Percentiles rank a stretch among this genome's conserved stretches.
phyloP scores from a whole-genome alignment of 2,329 filamentous ascomycete species.

The Phaeosphaeria sp. region DNA sequence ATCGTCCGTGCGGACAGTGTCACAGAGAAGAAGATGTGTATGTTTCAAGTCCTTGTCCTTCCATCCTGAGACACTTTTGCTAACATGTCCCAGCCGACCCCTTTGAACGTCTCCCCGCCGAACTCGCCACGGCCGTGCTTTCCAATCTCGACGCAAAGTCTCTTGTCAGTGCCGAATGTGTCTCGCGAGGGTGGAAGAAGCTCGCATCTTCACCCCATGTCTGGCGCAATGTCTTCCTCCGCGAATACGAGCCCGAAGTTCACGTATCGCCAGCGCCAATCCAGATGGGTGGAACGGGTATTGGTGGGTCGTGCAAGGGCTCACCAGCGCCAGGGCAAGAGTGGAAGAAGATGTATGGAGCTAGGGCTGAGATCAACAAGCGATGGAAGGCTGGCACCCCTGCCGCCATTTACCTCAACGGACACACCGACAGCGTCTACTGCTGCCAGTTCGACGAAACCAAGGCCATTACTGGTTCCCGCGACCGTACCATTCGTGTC shows the following conservation, averaged over 20 bases:
- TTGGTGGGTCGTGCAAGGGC: conserved; percentile 60
- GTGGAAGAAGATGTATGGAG: conserved; percentile 86
- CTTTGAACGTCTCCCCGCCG: conserved; percentile 61
- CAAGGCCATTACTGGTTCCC: conserved; percentile 96
- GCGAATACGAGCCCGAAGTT: conserved; percentile 58
- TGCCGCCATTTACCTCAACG: conserved; percentile 85
- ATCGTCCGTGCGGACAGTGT: conserved; percentile 42
- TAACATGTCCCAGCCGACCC: conserved; percentile 55
- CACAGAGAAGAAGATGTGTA: conserved; percentile 44
- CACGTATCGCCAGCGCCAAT: conserved; percentile 55
- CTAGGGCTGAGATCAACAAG: conserved; percentile 75
- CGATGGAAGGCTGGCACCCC: conserved; percentile 83
- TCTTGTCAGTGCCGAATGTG: conserved; percentile 61
- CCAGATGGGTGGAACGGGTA: conserved; percentile 60
- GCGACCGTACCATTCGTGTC: conserved; percentile 92
- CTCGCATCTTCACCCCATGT: conserved; percentile 64
- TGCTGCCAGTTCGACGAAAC: conserved; percentile 97
- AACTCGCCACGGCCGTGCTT: conserved; percentile 66
- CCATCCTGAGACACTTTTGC: conserved; percentile 3
- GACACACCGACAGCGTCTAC: conserved; percentile 95
- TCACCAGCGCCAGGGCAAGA: conserved; percentile 63
- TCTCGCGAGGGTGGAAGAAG: conserved; percentile 64
- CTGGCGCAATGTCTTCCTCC: conserved; percentile 68
- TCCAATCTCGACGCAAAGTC: conserved; percentile 65
- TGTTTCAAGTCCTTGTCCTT: conserved; percentile 11